Base-by-base conservation (phyloP, 108 stramenopile species). In the Discostella stelligeroides region DNA sequence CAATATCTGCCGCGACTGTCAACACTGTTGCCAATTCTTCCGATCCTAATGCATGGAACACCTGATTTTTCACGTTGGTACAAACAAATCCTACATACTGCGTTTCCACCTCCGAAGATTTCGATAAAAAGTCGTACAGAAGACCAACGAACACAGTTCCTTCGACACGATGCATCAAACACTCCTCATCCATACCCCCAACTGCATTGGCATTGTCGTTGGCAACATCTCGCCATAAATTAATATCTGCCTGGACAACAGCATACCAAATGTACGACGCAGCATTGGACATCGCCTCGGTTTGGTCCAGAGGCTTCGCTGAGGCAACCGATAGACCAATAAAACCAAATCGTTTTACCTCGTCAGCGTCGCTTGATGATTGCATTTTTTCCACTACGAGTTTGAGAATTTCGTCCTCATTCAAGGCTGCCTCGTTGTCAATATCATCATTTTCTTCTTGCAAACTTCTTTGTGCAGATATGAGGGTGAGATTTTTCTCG, bases 181-280 rank as follows among this genome's bases (percentile, higher is more conserved):
- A 48, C 12, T 67, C 59, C 28, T 68, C 60, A 15, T 56, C 40
- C 11, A 68, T 45, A 10, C 75, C 75, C 10, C 63, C 60, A 24
- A 76, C 60, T 27, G 75, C 38, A 45, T 37, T 47, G 47, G 28
- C 39, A 54, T 53, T 68, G 21, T 69, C 75, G 7, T 60, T 63
- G n/a, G 60, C 58, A 15, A 75, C 53, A 53, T 24, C 59, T 21
- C 61, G 56, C 75, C 75, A 76, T 29, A 11, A 56, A 37, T 62
- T 40, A 53, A 76, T 76, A 20, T 76, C 75, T 23, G 37, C 53
- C 28, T 63, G 41, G 27, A 76, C 68, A 0, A 46, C 51, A 47
- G 67, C 67, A 49, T 64, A 46, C 75, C 75, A 76, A 47, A 76
- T 58, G 28, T 60, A 10, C 12, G 75, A 34, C 2, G 75, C 75